Conservation (phyloP, 345 rosid species). For the Xanthoceras sorbifolium region DNA sequence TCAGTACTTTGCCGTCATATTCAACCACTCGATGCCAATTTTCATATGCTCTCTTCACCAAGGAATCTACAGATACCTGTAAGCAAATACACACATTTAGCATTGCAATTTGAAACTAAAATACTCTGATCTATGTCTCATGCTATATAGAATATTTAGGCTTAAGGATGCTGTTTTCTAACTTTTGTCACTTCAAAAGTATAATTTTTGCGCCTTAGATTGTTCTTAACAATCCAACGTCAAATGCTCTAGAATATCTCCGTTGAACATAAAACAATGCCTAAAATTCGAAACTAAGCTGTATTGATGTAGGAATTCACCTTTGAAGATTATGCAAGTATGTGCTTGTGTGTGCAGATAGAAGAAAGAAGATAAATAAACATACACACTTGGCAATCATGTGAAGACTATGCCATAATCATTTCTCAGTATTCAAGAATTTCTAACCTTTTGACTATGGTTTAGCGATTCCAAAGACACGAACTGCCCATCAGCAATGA, state of each 20-base stretch:
- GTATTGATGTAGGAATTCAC: background rate
- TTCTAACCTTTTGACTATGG: constrained; percentile 72
- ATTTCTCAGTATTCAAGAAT: background rate
- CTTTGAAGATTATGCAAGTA: background rate
- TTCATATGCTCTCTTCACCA: constrained; percentile 84
- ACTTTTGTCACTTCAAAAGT: too few relatives aligned
- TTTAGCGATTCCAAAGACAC: constrained; percentile 68
- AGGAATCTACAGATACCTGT: constrained; percentile 79
- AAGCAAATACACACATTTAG: constrained; percentile 24
- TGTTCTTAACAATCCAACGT: background rate
- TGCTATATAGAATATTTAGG: too few relatives aligned
- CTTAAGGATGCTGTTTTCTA: too few relatives aligned
- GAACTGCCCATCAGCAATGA: constrained; percentile 78
- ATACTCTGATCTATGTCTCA: background rate
- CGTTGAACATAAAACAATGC: background rate
- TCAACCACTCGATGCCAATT: constrained; percentile 87
- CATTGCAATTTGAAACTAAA: background rate
- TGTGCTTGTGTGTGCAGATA: background rate
- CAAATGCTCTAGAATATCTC: background rate
- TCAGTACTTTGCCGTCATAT: constrained; percentile 76
- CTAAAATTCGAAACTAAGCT: background rate
- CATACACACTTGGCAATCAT: background rate
- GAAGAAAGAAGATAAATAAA: background rate
- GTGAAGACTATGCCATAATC: background rate
- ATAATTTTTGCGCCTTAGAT: too few relatives aligned